phyloP scores from a whole-genome alignment of 345 rosid species.

The thale cress (Arabidopsis thaliana) region TAIR10.1 NC_003070.9:3121001-3121500 shows the following conservation, averaged over 20 bases:
- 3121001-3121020: constrained; percentile 62
- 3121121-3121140: not conserved
- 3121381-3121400: constrained; percentile 89
- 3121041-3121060: constrained; percentile 61
- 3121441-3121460: constrained; percentile 71
- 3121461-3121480: constrained; percentile 71
- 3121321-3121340: constrained; percentile 82
- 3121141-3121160: constrained; percentile 19
- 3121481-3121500: constrained; percentile 67
- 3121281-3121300: constrained; percentile 68
- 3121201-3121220: constrained; percentile 82
- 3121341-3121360: constrained; percentile 97
- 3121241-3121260: constrained; percentile 90
- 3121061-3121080: constrained; percentile 49
- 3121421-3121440: constrained; percentile 67
- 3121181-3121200: constrained; percentile 66
- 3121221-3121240: constrained; percentile 72
- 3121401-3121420: constrained; percentile 82
- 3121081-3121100: not conserved
- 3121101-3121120: not conserved
- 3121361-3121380: constrained; percentile 95
- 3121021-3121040: constrained; percentile 72
- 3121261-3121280: constrained; percentile 88
- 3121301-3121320: constrained; percentile 61
- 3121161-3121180: constrained; percentile 79